Percentiles rank a stretch among this genome's conserved stretches.
Conservation (phyloP, 495 filamentous ascomycete genomes). For the Talaromyces trachyspermus region DNA sequence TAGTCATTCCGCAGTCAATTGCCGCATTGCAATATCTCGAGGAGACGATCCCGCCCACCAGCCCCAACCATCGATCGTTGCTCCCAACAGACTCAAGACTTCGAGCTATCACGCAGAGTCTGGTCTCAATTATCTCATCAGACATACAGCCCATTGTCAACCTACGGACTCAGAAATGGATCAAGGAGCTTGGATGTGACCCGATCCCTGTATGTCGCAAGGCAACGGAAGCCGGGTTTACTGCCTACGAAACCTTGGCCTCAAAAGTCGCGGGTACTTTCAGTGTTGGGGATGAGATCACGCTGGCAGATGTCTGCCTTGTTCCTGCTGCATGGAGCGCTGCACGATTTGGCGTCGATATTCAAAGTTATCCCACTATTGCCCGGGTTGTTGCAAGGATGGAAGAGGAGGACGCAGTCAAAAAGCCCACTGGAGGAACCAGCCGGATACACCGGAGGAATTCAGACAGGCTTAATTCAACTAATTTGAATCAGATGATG, state of each 20-base stretch:
- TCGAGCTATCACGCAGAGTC: constrained; percentile 34
- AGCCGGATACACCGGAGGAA: constrained; percentile 43
- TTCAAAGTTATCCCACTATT: constrained; percentile 31
- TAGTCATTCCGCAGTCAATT: constrained; percentile 44
- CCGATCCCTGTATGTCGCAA: constrained; percentile 12
- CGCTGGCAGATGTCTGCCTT: constrained; percentile 46
- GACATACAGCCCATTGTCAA: constrained; percentile 48
- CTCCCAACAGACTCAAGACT: constrained; percentile 29
- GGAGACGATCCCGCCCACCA: constrained; percentile 28
- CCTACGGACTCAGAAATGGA: constrained; percentile 34
- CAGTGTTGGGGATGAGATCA: constrained; percentile 43
- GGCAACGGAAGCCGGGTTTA: constrained; percentile 33
- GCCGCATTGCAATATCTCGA: constrained; percentile 49
- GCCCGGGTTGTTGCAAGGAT: constrained; percentile 28
- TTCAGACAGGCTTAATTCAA: constrained; percentile 17
- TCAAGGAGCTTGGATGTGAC: constrained; percentile 31
- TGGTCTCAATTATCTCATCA: constrained; percentile 38
- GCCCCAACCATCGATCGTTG: constrained; percentile 14
- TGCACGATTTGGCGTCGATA: constrained; percentile 39
- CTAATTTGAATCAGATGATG: too few relatives aligned
- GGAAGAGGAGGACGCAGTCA: constrained; percentile 30
- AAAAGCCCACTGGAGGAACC: constrained; percentile 37
- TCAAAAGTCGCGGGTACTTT: constrained; percentile 30
- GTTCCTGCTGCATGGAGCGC: constrained; percentile 45
- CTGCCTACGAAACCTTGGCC: constrained; percentile 37